Evolutionary conservation across 164 flowering plant species (phyloP).

Genomic region (Aristolochia fimbriata): DNA sequence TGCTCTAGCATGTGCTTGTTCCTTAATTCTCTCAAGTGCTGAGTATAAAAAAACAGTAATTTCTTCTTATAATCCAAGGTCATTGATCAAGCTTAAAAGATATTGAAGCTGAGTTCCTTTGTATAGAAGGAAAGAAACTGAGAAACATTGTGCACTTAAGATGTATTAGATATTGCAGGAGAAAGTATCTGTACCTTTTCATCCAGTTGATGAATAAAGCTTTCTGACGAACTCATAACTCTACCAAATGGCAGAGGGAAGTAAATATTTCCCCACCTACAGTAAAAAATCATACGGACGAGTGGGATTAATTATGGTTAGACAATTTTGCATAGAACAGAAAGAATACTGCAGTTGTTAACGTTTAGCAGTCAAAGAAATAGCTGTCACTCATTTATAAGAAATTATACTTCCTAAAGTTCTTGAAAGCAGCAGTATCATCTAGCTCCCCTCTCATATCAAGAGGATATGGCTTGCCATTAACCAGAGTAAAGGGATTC

Average conservation of each 20-base stretch:
- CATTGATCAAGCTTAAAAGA: neutral
- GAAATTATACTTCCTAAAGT: slow-evolving; percentile 73
- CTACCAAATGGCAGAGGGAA: slow-evolving; percentile 90
- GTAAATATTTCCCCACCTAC: slow-evolving; percentile 75
- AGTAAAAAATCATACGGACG: neutral
- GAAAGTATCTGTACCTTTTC: slow-evolving; percentile 44
- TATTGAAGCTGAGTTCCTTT: no score
- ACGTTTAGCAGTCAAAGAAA: neutral
- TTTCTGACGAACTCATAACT: slow-evolving; percentile 75
- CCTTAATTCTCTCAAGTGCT: neutral
- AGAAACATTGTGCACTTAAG: no score
- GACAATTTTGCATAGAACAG: neutral
- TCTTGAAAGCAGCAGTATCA: slow-evolving; percentile 97
- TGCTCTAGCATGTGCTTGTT: no score
- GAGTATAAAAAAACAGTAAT: neutral
- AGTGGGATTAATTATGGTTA: neutral
- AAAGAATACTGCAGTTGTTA: neutral
- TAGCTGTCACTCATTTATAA: neutral
- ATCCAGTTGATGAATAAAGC: slow-evolving; percentile 64
- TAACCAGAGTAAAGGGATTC: slow-evolving; percentile 91
- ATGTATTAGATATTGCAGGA: no score
- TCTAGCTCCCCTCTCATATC: slow-evolving; percentile 99
- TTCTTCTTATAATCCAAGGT: neutral
- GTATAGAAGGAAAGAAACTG: no score
- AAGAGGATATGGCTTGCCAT: slow-evolving; percentile 95